Base-by-base conservation (phyloP, 1,284 basidiomycete genomes). In the Malassezia sp. region DNA sequence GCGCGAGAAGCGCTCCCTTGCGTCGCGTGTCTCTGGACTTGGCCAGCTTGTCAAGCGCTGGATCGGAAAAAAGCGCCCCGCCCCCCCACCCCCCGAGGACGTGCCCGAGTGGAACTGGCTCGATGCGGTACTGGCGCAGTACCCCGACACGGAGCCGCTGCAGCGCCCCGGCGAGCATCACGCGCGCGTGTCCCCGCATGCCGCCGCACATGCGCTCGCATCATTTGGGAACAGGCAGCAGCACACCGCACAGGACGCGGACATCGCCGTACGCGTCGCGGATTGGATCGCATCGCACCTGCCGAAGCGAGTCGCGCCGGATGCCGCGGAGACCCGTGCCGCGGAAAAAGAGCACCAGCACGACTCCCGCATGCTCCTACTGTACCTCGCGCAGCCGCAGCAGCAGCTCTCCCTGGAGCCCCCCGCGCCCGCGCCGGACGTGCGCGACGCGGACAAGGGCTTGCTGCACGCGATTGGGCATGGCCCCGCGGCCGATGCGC, bases 211-310 rank as follows among this genome's bases (percentile, higher is more conserved):
- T n/a, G 40, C 46, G 9, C 26, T 48, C 14, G n/a, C 40, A 14
- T 48, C 46, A 2, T n/a, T n/a, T n/a, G n/a, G n/a, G n/a, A 4
- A 22, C 5, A 20, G 26, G 24, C 32, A 42, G 18, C 32, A 43
- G 30, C 28, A 34, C 22, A 14, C 39, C 2, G 1, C 8, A 3
- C 15, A 32, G 20, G 29, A 34, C 15, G 17, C 46, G 7, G 36
- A 44, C 18, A 23, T 47, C 12, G 35, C 43, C 12, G 15, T 31
- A 22, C 21, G 26, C 18, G 14, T 48, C 14, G 45, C 41, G 17
- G 15, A 35, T 7, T 47, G 48, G 48, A 47, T 52, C 21, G 30
- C 45, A 27, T 52, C 49, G 27, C 50, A 52, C 15, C 27, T 52
- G 32, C 50, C 44, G 6, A 5, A 15, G 12, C 26, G 29, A 8